Evolutionary conservation across 805 yeast genomes (phyloP).

Genomic region (Tetrapisispora pingtungensis): DNA sequence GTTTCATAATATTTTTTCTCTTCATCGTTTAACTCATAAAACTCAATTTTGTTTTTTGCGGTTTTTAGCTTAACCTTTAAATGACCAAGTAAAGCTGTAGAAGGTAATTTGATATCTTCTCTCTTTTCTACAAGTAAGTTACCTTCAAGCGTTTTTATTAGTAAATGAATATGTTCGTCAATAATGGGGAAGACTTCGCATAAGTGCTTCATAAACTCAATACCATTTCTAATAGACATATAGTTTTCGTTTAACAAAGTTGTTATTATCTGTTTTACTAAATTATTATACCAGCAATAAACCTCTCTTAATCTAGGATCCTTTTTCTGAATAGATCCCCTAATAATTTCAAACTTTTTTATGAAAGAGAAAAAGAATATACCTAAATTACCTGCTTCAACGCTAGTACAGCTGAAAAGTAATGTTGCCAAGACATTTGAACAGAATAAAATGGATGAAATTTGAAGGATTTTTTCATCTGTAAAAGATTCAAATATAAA

Average conservation of each 20-base stretch:
- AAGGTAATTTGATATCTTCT: constrained; percentile 72
- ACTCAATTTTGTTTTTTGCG: constrained; percentile 48
- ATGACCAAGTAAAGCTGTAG: constrained; percentile 61
- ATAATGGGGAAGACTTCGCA: constrained; percentile 57
- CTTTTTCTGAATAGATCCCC: constrained; percentile 28
- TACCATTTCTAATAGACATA: constrained; percentile 71
- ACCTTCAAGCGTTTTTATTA: constrained; percentile 38
- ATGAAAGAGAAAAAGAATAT: constrained; percentile 55
- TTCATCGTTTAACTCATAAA: constrained; percentile 33
- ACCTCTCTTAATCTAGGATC: constrained; percentile 32
- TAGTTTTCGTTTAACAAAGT: constrained; percentile 38
- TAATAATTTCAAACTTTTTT: constrained; percentile 35
- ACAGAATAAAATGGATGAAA: constrained; percentile 40
- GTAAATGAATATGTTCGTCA: constrained; percentile 50
- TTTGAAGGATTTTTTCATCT: constrained; percentile 31
- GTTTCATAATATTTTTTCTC: constrained; percentile 10
- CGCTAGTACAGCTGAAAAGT: constrained; percentile 57
- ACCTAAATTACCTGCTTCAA: constrained; percentile 77
- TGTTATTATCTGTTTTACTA: constrained; percentile 30
- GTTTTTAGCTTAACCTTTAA: constrained; percentile 43
- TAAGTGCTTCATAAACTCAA: constrained; percentile 62
- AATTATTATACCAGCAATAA: constrained; percentile 43
- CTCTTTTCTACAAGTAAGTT: constrained; percentile 49
- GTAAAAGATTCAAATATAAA: constrained; percentile 47
- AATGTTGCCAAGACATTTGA: constrained; percentile 44